Evolutionary conservation across 495 filamentous ascomycete genomes (phyloP), one percentile per base, ranked within the genome.

Genomic region (Aspergillus indologenus): DNA sequence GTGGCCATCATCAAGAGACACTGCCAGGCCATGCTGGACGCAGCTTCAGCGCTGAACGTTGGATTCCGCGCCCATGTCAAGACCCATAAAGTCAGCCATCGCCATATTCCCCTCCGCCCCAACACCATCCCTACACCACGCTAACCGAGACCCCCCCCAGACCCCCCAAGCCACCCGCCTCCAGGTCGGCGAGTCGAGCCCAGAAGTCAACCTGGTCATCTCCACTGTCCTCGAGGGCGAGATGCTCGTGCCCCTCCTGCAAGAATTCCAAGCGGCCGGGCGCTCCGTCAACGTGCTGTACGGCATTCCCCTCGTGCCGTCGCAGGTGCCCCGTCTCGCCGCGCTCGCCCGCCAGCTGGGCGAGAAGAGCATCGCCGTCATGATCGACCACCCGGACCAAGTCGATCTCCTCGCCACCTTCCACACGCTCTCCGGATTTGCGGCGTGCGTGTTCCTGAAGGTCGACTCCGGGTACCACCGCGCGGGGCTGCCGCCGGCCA

Each of bases 51-150:
- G 34, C 76, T 93, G 5, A 78, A 77, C 1, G 75, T 93, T 21
- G 81, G 80, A 22, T 95, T 92, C 75, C 75, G 91, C 55, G 85
- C 89, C 6, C 91, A 96, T 71, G 85, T 94, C 55, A 96, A 96
- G 65, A 90, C 90, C 21, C 91, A 96, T 67, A 96, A 96, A 74
- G 90, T 87, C 67, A 49, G 66, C 42, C 20, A 20, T n/a, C n/a
- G n/a, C n/a, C 17, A 29, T 26, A 7, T 49, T 24, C 15, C 46
- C n/a, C n/a, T n/a, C n/a, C 14, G 14, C 1, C 23, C 23, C 21
- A 5, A 49, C 5, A 23, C 1, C 12, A n/a, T 22, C 12, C 9
- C 22, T 18, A 34, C 42, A 21, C 1, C 49, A 7, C 18, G 45
- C 11, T 29, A 11, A 26, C 19, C 31, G 8, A 22, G 45, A 45